Conservation (phyloP, 768 basidiomycete genomes). For the Imleria badia region DNA sequence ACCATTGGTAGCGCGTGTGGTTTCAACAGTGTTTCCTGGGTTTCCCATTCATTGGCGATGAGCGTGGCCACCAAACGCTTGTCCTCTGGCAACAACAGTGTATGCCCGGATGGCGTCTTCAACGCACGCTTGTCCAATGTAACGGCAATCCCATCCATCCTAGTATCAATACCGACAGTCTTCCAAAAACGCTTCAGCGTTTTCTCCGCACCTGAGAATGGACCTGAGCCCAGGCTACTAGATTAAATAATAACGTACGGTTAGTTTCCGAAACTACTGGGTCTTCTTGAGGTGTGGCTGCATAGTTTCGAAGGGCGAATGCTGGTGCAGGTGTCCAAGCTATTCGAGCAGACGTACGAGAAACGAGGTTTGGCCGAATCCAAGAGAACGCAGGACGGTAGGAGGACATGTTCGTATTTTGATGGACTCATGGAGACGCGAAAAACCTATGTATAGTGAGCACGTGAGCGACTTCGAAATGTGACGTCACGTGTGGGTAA, state of each 20-base stretch:
- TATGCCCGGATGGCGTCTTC: slow-evolving; percentile 86
- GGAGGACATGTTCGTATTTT: slow-evolving; percentile 4
- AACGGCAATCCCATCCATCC: slow-evolving; percentile 52
- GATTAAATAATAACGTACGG: slow-evolving; percentile 41
- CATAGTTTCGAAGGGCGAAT: slow-evolving; percentile 11
- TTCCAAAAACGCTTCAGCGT: slow-evolving; percentile 95
- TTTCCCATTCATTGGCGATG: slow-evolving; percentile 96
- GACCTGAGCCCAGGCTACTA: neutral
- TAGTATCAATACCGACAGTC: slow-evolving; percentile 71
- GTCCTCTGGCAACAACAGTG: slow-evolving; percentile 64
- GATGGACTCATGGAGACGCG: neutral
- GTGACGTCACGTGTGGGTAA: slow-evolving; percentile 24
- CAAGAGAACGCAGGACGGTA: slow-evolving; percentile 5
- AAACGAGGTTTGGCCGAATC: slow-evolving; percentile 1
- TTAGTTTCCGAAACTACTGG: slow-evolving; percentile 60
- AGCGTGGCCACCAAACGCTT: slow-evolving; percentile 77
- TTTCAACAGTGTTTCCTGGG: slow-evolving; percentile 81
- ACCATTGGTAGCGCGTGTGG: slow-evolving; percentile 93
- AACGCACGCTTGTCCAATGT: slow-evolving; percentile 82
- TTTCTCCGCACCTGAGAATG: slow-evolving; percentile 71
- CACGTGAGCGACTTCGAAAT: slow-evolving; percentile 28
- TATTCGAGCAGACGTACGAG: neutral
- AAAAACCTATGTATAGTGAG: slow-evolving; percentile 1
- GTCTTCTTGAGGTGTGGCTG: slow-evolving; percentile 35
- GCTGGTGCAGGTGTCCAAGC: neutral